Percentiles rank a stretch among this genome's conserved stretches.
Conservation (phyloP, 805 yeast species). For the Zygosaccharomyces bisporus region DNA sequence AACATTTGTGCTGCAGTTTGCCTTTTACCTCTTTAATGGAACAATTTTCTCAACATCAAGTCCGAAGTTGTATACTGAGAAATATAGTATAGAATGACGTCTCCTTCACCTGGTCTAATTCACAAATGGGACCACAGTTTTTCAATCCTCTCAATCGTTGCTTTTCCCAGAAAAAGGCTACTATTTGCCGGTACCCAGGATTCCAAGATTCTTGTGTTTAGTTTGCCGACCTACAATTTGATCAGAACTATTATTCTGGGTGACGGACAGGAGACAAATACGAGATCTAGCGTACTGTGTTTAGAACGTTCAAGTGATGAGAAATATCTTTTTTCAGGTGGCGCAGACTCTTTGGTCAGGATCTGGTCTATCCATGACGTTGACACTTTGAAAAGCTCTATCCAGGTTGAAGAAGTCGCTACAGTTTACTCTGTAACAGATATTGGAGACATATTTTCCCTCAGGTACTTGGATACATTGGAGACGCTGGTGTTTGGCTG, state of each 20-base stretch:
- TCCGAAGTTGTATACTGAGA: background rate
- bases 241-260: slow-evolving; percentile 44
- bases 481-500: slow-evolving; percentile 78
- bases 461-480: slow-evolving; percentile 59
- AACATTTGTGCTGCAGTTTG: background rate
- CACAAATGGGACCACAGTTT: slow-evolving; percentile 76
- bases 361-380: slow-evolving; percentile 63
- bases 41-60: background rate
- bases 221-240: slow-evolving; percentile 56
- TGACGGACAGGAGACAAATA: slow-evolving; percentile 39
- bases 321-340: slow-evolving; percentile 70
- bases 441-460: slow-evolving; percentile 88
- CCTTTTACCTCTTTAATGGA: background rate
- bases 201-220: slow-evolving; percentile 69
- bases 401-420: slow-evolving; percentile 46
- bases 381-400: slow-evolving; percentile 9
- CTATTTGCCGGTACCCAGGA: slow-evolving; percentile 90
- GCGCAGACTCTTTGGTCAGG: slow-evolving; percentile 84
- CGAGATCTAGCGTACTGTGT: slow-evolving; percentile 54
- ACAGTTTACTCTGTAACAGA: slow-evolving; percentile 82
- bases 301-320: slow-evolving; percentile 53
- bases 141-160: slow-evolving; percentile 68
- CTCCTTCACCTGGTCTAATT: slow-evolving; percentile 34
- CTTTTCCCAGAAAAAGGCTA: slow-evolving; percentile 54
- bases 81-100: slow-evolving; percentile 3